A percentile compares a stretch with the other conserved stretches of the same genome.
Conservation (phyloP, 1,139 yeast genomes). For the Keqinozyma sinolaborantium region DNA sequence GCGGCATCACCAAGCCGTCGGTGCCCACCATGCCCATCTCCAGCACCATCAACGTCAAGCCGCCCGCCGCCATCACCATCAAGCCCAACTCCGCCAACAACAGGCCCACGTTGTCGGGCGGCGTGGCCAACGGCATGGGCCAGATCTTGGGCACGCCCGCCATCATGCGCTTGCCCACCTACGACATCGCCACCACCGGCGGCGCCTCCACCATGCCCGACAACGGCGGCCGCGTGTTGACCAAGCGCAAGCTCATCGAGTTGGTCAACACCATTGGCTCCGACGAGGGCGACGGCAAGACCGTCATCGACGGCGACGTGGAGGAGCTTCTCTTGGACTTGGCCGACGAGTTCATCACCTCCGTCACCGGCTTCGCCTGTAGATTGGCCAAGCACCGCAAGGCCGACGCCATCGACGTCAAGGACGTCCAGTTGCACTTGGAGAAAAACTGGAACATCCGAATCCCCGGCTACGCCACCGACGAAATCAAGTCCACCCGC, state of each 20-base stretch:
- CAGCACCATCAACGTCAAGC: slow-evolving; percentile 58
- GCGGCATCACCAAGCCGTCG: slow-evolving; percentile 60
- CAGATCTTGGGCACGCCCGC: slow-evolving; percentile 71
- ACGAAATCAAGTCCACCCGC: slow-evolving; percentile 81
- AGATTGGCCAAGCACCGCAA: slow-evolving; percentile 92
- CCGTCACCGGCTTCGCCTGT: slow-evolving; percentile 91
- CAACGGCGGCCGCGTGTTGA: slow-evolving; percentile 73
- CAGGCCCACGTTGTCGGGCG: slow-evolving; percentile 83
- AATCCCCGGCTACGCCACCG: slow-evolving; percentile 89
- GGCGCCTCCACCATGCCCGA: slow-evolving; percentile 35
- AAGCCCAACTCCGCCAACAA: slow-evolving; percentile 41
- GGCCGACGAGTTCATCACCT: slow-evolving; percentile 92
- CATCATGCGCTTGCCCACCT: slow-evolving; percentile 69
- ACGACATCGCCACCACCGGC: slow-evolving; percentile 60
- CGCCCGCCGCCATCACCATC: slow-evolving; percentile 59
- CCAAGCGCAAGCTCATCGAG: slow-evolving; percentile 85
- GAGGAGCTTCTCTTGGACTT: slow-evolving; percentile 86
- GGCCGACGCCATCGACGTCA: slow-evolving; percentile 81
- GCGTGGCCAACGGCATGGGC: slow-evolving; percentile 68
- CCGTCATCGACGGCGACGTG: slow-evolving; percentile 93
- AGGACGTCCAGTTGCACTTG: slow-evolving; percentile 86
- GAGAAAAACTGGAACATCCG: slow-evolving; percentile 96
- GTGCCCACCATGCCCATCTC: slow-evolving; percentile 77
- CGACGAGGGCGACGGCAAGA: slow-evolving; percentile 85
- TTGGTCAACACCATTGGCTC: slow-evolving; percentile 78